Evolutionary conservation across 2,329 filamentous ascomycete species (phyloP), one percentile per base, ranked within the genome.

Genomic region (Pseudogymnoascus sp.): DNA sequence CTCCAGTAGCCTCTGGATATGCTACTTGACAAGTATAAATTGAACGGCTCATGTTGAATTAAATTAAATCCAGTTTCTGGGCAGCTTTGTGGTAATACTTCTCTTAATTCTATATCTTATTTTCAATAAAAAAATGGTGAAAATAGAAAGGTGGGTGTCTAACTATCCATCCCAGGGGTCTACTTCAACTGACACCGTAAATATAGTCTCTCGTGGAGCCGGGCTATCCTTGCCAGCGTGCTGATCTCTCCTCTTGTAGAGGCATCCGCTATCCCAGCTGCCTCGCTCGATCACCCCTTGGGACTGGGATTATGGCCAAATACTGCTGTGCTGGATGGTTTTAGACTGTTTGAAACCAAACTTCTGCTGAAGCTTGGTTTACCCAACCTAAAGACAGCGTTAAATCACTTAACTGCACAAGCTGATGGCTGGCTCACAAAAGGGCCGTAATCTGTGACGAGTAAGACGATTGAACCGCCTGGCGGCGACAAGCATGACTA

Each of bases 361-460:
- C n/a, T 44, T 12, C 44, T 33, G 14, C 61, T 63, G 12, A 44
- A 38, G 16, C 33, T 44, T n/a, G 61, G 63, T 21, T 14, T 1
- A 16, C 21, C 61, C 2, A 25, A 47, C 8, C 18, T 21, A 8
- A 21, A 42, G 10, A n/a, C 47, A 14, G 23, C 23, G 14, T 37
- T 61, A 7, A 14, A 8, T 60, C 42, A n/a, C 28, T 31, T 60
- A 35, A 40, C 38, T 50, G 61, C 37, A 33, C 61, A 63, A 40
- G 47, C 61, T 21, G 63, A 64, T 31, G 44, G n/a, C 8, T 71
- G 70, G 69, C 65, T 71, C 6, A 31, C 40, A 8, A 59, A 70
- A n/a, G 70, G 70, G 1, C 70, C 70, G 1, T 71, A 67, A 69
- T 68, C 70, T 2, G 70, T 72, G 21, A 69, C 65, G 40, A 60